Evolutionary conservation across 2,329 filamentous ascomycete genomes (phyloP).

Genomic region (Nectriaceae sp.): DNA sequence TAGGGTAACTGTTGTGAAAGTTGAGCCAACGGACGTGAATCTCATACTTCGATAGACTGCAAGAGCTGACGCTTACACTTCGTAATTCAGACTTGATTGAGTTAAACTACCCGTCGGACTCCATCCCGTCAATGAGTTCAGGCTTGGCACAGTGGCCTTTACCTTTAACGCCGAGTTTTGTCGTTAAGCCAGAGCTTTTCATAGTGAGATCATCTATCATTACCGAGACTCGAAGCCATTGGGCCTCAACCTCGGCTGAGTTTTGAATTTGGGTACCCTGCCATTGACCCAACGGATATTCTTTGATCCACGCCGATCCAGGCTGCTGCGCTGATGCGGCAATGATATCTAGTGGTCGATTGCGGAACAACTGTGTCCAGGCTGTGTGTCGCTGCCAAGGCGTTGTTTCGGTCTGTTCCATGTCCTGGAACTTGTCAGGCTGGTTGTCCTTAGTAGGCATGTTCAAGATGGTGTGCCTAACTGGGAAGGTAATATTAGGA

Average conservation of each 20-base stretch:
- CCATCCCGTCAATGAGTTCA: too few relatives aligned
- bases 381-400: constrained; percentile 4
- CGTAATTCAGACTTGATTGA: too few relatives aligned
- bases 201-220: too few relatives aligned
- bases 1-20: too few relatives aligned
- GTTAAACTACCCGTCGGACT: too few relatives aligned
- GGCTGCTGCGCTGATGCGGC: constrained; percentile 1
- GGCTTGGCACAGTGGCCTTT: too few relatives aligned
- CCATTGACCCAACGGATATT: not conserved
- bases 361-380: constrained; percentile 2
- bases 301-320: constrained; percentile 1
- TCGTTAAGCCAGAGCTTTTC: too few relatives aligned
- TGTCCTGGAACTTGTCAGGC: not conserved
- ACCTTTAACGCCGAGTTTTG: too few relatives aligned
- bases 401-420: constrained; percentile 7
- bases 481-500: not conserved
- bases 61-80: too few relatives aligned
- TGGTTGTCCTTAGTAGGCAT: not conserved
- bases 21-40: too few relatives aligned
- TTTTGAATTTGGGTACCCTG: not conserved
- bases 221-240: too few relatives aligned
- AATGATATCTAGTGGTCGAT: constrained; percentile 7
- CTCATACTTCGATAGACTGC: too few relatives aligned
- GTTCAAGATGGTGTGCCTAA: not conserved
- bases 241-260: not conserved